Conservation (phyloP, 148 eudicot species). For the Vaccinium corymbosum region DNA sequence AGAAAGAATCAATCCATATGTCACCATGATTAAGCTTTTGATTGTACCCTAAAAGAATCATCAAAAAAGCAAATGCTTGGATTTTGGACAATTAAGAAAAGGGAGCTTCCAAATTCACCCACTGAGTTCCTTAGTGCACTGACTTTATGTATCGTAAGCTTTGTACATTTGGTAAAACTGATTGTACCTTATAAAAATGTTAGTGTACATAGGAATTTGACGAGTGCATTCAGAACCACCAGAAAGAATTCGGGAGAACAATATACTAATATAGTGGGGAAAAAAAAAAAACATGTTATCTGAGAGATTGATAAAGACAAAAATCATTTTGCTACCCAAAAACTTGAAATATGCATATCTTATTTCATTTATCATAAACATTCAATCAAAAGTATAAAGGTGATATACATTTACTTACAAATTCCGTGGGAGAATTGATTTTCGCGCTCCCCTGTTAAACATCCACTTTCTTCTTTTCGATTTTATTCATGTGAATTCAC, state of each 20-base stretch:
- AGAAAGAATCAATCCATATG: not conserved
- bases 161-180: not conserved
- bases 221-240: too few species aligned
- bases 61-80: not conserved
- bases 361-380: not conserved
- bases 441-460: too few species aligned
- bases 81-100: slow-evolving; percentile 2
- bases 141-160: not conserved
- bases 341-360: not conserved
- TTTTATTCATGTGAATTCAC: too few species aligned
- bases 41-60: not conserved
- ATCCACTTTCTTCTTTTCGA: too few species aligned
- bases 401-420: not conserved
- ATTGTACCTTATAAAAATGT: not conserved
- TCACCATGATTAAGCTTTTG: slow-evolving; percentile 19
- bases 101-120: not conserved
- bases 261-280: too few species aligned
- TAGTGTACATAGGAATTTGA: not conserved
- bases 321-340: not conserved
- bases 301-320: not conserved
- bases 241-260: not conserved
- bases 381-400: too few species aligned
- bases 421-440: not conserved
- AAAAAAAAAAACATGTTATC: not conserved
- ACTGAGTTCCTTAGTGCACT: not conserved